phyloP scores from a whole-genome alignment of 2,329 filamentous ascomycete genomes.

The Hypoxylon sp. region DNA sequence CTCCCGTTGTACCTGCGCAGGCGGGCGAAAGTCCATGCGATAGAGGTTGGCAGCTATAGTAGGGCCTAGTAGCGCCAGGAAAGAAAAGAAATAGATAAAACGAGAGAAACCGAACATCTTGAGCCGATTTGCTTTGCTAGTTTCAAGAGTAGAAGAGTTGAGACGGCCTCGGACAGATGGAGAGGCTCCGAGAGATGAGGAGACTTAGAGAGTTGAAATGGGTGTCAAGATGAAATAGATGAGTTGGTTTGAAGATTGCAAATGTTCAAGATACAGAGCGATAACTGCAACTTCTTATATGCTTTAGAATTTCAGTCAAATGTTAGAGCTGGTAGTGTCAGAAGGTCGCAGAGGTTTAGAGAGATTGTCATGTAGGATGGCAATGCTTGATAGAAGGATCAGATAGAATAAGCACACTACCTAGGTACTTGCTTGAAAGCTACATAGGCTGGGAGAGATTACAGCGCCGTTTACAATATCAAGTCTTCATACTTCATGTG shows the following conservation, averaged over 20 bases:
- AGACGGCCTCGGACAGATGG: conserved; percentile 1
- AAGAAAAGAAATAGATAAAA: conserved; percentile 2
- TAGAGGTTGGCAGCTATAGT: not conserved
- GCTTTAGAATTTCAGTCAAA: not conserved
- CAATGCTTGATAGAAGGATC: conserved; percentile 4
- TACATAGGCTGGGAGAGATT: not conserved
- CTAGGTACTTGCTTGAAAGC: not conserved
- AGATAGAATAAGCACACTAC: not conserved
- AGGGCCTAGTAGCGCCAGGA: not conserved
- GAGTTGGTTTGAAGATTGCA: not conserved
- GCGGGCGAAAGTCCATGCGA: not conserved
- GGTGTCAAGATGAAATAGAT: conserved; percentile 9
- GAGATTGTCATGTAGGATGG: conserved; percentile 1
- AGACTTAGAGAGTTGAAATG: conserved; percentile 1
- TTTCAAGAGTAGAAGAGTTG: not conserved
- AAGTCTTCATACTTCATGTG: not conserved
- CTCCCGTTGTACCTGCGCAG: not conserved
- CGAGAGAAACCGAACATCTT: conserved; percentile 2
- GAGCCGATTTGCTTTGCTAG: conserved; percentile 1
- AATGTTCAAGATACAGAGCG: not conserved
- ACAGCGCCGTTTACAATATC: not conserved
- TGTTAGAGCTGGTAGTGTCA: not conserved
- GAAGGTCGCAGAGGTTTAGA: conserved; percentile 1
- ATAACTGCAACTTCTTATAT: conserved; percentile 9
- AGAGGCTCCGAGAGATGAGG: not conserved